These are phyloP conservation scores for Coemansia sp. DNA, from an alignment of 192 early-diverging fungal genomes.

Conservation along the genomic window DNA sequence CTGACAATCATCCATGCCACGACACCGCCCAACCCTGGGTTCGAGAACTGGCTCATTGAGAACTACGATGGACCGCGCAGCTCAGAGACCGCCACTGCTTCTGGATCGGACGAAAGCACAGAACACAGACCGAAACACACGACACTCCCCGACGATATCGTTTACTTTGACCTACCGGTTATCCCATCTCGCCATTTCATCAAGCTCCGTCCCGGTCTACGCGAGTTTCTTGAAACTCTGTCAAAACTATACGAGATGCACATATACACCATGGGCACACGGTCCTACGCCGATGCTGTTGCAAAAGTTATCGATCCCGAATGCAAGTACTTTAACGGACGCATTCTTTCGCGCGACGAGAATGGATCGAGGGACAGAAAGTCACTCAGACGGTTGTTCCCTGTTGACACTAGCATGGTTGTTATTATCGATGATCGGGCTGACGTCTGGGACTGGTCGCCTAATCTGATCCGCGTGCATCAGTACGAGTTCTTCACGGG, in stretches of 20 bases:
- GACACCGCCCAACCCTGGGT: conserved; percentile 33
- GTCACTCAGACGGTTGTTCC: conserved; percentile 83
- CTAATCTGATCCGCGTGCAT: conserved; percentile 83
- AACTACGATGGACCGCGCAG: conserved; percentile 37
- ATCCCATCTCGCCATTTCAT: conserved; percentile 72
- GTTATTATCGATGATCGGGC: conserved; percentile 93
- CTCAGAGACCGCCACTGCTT: neutral
- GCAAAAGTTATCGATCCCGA: conserved; percentile 86
- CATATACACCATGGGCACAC: conserved; percentile 98
- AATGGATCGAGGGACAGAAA: conserved; percentile 82
- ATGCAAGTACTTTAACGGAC: conserved; percentile 72
- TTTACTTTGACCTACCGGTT: conserved; percentile 73
- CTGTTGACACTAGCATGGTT: conserved; percentile 94
- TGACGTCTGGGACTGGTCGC: conserved; percentile 93
- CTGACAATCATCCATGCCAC: conserved; percentile 94
- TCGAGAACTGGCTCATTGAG: conserved; percentile 43
- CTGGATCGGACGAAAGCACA: conserved; percentile 2
- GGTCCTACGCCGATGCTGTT: conserved; percentile 88
- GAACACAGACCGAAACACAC: conserved; percentile 2
- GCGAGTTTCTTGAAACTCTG: conserved; percentile 72
- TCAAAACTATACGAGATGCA: conserved; percentile 86
- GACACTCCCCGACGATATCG: conserved; percentile 63
- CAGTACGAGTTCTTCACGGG: conserved; percentile 95
- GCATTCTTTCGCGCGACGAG: conserved; percentile 93
- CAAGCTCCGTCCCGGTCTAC: conserved; percentile 84